A percentile compares a stretch with the other conserved stretches of the same genome.
Evolutionary conservation across 2,329 filamentous ascomycete species (phyloP).

Genomic region (Alternaria conjuncta): DNA sequence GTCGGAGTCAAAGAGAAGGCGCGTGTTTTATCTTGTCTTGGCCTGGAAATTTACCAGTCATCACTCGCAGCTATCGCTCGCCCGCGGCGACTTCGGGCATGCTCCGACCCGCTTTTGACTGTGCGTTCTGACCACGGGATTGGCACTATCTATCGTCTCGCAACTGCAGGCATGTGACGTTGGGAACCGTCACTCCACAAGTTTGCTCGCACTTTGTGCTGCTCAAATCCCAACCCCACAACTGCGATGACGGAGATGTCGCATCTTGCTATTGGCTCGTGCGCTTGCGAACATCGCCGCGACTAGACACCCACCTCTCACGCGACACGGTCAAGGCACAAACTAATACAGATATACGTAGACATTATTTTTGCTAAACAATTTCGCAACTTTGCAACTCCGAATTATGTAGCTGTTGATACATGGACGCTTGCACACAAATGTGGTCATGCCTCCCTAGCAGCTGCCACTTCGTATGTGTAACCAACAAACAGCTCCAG

Average conservation of each 20-base stretch:
- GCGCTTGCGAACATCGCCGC: conserved; percentile 20
- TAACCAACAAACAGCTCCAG: conserved; percentile 30
- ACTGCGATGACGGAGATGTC: neutral
- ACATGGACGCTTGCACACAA: conserved; percentile 30
- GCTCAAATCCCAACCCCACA: conserved; percentile 12
- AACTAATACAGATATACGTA: neutral
- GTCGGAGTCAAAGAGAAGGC: conserved; percentile 5
- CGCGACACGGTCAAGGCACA: neutral
- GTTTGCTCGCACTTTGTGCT: neutral
- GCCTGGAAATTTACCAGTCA: conserved; percentile 25
- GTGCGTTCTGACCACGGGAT: neutral
- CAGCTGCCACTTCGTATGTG: conserved; percentile 25
- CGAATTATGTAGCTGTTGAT: conserved; percentile 39
- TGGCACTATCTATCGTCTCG: conserved; percentile 6
- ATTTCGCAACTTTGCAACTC: conserved; percentile 22
- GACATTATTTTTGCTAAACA: conserved; percentile 5
- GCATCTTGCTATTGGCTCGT: conserved; percentile 20
- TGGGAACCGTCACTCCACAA: neutral
- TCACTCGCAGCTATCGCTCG: conserved; percentile 24
- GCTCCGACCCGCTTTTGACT: neutral
- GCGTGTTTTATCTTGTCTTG: conserved; percentile 3
- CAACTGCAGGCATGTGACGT: conserved; percentile 4
- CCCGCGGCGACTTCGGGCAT: conserved; percentile 22
- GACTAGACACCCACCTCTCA: neutral
- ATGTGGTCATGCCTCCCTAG: conserved; percentile 17